Percentiles rank a stretch among this genome's conserved stretches.
Evolutionary conservation across 106 monocot species (phyloP).

Genomic region (Vanilla planifolia): DNA sequence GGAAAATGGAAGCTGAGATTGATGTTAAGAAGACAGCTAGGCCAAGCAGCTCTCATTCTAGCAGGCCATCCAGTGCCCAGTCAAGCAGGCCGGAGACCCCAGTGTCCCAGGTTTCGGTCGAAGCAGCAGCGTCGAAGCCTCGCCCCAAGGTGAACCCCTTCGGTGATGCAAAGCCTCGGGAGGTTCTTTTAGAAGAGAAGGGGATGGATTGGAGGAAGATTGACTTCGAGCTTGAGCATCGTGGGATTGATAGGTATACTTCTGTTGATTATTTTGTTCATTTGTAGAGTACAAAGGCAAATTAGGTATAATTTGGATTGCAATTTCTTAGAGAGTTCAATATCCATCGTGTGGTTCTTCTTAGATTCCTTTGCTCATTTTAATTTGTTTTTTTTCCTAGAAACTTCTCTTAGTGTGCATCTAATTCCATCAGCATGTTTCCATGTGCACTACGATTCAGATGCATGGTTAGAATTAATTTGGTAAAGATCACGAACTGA

Average conservation of each 20-base stretch:
- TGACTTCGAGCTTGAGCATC: slow-evolving; percentile 59
- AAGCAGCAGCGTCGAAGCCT: slow-evolving; percentile 12
- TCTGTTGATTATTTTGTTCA: too few species aligned
- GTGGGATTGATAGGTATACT: slow-evolving; percentile 45
- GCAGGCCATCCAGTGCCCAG: slow-evolving; percentile 50
- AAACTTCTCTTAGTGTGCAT: too few species aligned
- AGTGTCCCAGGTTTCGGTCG: not conserved
- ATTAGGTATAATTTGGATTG: too few species aligned
- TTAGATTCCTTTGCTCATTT: too few species aligned
- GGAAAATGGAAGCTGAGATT: slow-evolving; percentile 44
- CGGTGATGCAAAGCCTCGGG: slow-evolving; percentile 71
- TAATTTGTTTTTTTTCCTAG: too few species aligned
- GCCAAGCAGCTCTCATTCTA: slow-evolving; percentile 48
- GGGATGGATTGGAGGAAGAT: slow-evolving; percentile 80
- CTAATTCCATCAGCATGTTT: too few species aligned
- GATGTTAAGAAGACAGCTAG: slow-evolving; percentile 34
- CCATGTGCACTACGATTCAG: too few species aligned
- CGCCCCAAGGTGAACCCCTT: slow-evolving; percentile 60
- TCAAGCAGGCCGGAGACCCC: slow-evolving; percentile 41
- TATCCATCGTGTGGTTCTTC: too few species aligned
- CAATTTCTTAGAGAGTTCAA: too few species aligned
- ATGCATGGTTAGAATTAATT: too few species aligned
- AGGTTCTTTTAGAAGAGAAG: slow-evolving; percentile 48
- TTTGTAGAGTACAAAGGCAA: too few species aligned
- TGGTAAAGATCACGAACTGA: too few species aligned